Conservation (phyloP, 2,329 filamentous ascomycete genomes). For the Ophiostoma tasmaniense region DNA sequence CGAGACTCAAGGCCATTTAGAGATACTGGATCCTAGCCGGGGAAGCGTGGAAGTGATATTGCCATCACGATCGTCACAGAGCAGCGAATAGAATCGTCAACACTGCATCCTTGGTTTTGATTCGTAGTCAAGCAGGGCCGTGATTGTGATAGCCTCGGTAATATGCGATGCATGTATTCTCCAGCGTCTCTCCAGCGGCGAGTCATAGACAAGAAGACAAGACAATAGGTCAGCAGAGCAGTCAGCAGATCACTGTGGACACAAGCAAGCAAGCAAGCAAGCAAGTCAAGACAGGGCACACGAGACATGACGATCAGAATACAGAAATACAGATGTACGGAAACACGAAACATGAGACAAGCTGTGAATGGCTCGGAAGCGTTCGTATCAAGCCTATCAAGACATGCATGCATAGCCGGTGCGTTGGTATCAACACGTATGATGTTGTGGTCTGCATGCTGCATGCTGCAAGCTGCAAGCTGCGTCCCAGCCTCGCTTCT, state of each 20-base stretch:
- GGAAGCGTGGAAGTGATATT: background rate
- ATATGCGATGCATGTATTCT: background rate
- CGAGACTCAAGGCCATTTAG: background rate
- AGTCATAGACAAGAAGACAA: too few species aligned
- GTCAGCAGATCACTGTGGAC: too few species aligned
- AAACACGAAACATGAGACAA: too few species aligned
- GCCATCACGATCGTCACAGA: background rate
- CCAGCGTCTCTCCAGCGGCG: too few species aligned
- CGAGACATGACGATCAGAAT: background rate
- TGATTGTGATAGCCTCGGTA: background rate
- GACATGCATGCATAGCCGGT: background rate
- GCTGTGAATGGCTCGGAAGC: background rate
- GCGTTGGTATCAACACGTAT: background rate
- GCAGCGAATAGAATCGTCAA: background rate
- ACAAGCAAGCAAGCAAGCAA: too few species aligned
- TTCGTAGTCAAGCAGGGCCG: background rate
- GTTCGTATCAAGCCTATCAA: background rate
- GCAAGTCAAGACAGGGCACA: background rate
- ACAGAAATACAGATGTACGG: too few species aligned
- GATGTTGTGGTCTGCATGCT: too few species aligned
- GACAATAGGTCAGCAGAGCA: too few species aligned
- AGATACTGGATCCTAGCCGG: background rate
- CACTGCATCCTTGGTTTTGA: background rate
- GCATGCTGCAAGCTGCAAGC: too few species aligned
- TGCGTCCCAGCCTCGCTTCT: background rate